A percentile compares a stretch with the other conserved stretches of the same genome.
phyloP scores from a whole-genome alignment of 306 rosid genomes.

The Cucurbita moschata region DNA sequence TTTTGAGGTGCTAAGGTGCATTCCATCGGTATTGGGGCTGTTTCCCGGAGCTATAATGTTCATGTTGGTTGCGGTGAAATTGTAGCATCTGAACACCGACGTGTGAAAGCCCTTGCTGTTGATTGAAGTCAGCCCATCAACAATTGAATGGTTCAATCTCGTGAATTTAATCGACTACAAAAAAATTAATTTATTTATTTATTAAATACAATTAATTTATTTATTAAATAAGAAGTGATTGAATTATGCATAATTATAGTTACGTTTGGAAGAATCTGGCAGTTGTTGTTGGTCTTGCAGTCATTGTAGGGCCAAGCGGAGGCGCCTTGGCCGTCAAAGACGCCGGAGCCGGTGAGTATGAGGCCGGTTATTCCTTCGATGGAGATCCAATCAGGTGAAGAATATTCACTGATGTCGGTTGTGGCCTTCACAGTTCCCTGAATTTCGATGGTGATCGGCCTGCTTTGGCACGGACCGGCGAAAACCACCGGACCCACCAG shows the following conservation, averaged over 20 bases:
- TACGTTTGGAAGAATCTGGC: conserved; percentile 40
- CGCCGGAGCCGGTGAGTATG: conserved; percentile 36
- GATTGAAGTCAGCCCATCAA: conserved; percentile 33
- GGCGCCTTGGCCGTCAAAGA: conserved; percentile 58
- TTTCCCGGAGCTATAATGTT: conserved; percentile 29
- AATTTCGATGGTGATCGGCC: conserved; percentile 35
- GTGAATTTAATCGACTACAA: conserved; percentile 36
- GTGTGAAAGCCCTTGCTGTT: conserved; percentile 46
- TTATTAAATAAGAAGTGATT: not conserved
- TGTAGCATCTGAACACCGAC: conserved; percentile 11
- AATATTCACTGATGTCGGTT: conserved; percentile 31
- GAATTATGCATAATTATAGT: not conserved
- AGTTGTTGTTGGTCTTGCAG: not conserved
- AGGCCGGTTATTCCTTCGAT: conserved; percentile 23
- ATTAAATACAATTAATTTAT: too few relatives aligned
- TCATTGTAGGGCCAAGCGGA: conserved; percentile 22
- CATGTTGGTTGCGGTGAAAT: conserved; percentile 17
- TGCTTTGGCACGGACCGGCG: conserved; percentile 51
- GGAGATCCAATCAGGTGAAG: conserved; percentile 44
- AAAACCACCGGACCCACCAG: conserved; percentile 34
- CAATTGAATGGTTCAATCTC: conserved; percentile 15
- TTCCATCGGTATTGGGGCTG: conserved; percentile 82
- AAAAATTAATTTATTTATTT: too few relatives aligned
- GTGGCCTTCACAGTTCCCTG: conserved; percentile 30
- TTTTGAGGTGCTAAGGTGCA: conserved; percentile 27